These are phyloP conservation scores for Malbranchea zuffiana DNA, from an alignment of 2,329 filamentous ascomycete species.

Conservation along the genomic window DNA sequence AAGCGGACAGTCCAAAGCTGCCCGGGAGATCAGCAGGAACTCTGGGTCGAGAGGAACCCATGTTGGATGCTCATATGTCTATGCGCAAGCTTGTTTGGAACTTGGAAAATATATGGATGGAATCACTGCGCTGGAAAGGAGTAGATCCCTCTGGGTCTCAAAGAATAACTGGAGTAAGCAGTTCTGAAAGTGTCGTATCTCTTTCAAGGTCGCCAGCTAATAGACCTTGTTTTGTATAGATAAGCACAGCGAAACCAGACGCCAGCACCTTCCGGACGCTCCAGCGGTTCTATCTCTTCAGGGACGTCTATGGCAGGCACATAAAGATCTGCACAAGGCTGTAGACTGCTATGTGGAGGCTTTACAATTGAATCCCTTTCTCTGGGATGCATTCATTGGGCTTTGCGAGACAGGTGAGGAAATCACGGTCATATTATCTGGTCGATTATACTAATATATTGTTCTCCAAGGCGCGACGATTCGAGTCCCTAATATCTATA, in stretches of 20 bases:
- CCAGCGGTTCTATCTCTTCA: slow-evolving; percentile 73
- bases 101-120: slow-evolving; percentile 73
- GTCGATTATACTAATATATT: not conserved
- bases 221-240: slow-evolving; percentile 29
- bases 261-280: slow-evolving; percentile 69
- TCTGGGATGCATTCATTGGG: slow-evolving; percentile 92
- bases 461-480: slow-evolving; percentile 56
- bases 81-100: slow-evolving; percentile 75
- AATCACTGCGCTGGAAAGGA: slow-evolving; percentile 71
- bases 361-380: slow-evolving; percentile 82
- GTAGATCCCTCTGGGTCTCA: slow-evolving; percentile 61
- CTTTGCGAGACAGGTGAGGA: slow-evolving; percentile 62
- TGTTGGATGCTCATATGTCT: slow-evolving; percentile 80
- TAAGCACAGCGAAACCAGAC: slow-evolving; percentile 62
- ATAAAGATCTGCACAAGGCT: slow-evolving; percentile 71
- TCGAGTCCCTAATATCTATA: slow-evolving; percentile 77
- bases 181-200: not conserved
- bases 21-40: slow-evolving; percentile 69
- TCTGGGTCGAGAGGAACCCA: slow-evolving; percentile 61
- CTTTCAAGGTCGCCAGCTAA: slow-evolving; percentile 3
- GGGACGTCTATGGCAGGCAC: slow-evolving; percentile 74
- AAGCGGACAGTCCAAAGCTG: slow-evolving; percentile 70
- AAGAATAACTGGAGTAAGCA: slow-evolving; percentile 65
- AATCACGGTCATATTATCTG: not conserved
- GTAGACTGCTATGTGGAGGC: slow-evolving; percentile 79